These are phyloP conservation scores for Calonectria pseudoturangicola DNA, from an alignment of 2,329 filamentous ascomycete species.

Conservation along the genomic window DNA sequence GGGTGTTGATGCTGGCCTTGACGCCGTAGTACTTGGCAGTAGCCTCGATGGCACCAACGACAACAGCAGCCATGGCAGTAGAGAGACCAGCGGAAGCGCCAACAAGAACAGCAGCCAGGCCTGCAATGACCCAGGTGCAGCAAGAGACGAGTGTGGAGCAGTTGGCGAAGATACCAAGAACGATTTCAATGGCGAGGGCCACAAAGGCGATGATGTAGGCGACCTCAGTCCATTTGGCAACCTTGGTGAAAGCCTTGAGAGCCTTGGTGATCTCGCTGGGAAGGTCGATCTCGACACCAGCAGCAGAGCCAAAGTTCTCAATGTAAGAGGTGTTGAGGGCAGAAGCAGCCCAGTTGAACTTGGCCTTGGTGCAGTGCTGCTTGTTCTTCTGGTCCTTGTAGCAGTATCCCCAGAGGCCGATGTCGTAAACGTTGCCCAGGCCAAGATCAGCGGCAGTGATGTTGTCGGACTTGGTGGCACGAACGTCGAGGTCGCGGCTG, in stretches of 20 bases:
- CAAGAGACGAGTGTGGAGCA: constrained; percentile 89
- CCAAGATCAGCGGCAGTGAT: constrained; percentile 75
- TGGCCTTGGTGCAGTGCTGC: constrained; percentile 80
- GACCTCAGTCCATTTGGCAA: constrained; percentile 88
- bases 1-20: constrained; percentile 77
- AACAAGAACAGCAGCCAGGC: constrained; percentile 72
- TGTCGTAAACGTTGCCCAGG: constrained; percentile 85
- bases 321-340: constrained; percentile 78
- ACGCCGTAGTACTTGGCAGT: constrained; percentile 84
- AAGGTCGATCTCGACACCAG: constrained; percentile 76
- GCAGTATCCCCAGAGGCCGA: constrained; percentile 94
- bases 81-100: constrained; percentile 82
- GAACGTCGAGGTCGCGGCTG: constrained; percentile 45
- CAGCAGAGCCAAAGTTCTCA: constrained; percentile 69
- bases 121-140: constrained; percentile 85
- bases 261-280: constrained; percentile 80
- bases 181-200: constrained; percentile 81
- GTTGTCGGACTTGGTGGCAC: constrained; percentile 62
- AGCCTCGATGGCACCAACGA: constrained; percentile 72
- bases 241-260: constrained; percentile 82
- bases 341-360: constrained; percentile 86
- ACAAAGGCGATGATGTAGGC: constrained; percentile 85
- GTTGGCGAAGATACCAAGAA: constrained; percentile 88
- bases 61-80: constrained; percentile 82
- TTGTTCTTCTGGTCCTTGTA: constrained; percentile 71